Evolutionary conservation across 495 filamentous ascomycete species (phyloP).

Genomic region (Penicillium pulvis): DNA sequence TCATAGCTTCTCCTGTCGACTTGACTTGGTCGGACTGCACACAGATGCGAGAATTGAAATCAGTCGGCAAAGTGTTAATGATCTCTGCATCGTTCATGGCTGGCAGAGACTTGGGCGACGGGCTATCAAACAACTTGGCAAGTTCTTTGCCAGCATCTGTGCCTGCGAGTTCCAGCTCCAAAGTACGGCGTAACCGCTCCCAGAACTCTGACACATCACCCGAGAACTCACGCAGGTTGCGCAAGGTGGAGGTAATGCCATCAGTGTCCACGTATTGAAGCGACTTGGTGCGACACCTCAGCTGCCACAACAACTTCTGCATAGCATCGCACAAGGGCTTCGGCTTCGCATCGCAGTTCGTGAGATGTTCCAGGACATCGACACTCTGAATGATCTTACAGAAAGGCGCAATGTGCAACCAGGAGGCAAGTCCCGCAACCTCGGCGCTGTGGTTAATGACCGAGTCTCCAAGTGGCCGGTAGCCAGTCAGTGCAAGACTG

Average conservation of each 20-base stretch:
- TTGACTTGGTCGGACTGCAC: slow-evolving; percentile 39
- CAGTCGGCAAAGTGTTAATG: slow-evolving; percentile 38
- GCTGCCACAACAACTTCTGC: slow-evolving; percentile 48
- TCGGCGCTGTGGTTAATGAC: slow-evolving; percentile 52
- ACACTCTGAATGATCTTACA: slow-evolving; percentile 55
- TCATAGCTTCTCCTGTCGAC: slow-evolving; percentile 36
- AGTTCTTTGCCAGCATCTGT: slow-evolving; percentile 44
- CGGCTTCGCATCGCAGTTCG: slow-evolving; percentile 49
- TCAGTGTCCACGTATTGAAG: slow-evolving; percentile 49
- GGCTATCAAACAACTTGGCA: slow-evolving; percentile 50
- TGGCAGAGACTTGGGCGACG: slow-evolving; percentile 14
- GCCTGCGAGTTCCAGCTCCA: slow-evolving; percentile 54
- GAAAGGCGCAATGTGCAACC: slow-evolving; percentile 62
- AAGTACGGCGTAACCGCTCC: slow-evolving; percentile 54
- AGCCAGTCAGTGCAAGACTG: slow-evolving; percentile 63
- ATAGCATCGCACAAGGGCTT: slow-evolving; percentile 54
- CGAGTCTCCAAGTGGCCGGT: slow-evolving; percentile 53
- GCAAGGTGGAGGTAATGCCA: slow-evolving; percentile 42
- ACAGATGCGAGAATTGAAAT: slow-evolving; percentile 44
- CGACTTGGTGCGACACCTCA: slow-evolving; percentile 38
- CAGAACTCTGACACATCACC: slow-evolving; percentile 54
- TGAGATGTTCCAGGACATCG: slow-evolving; percentile 51
- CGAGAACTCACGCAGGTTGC: slow-evolving; percentile 47
- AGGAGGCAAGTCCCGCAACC: slow-evolving; percentile 56
- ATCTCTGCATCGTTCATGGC: slow-evolving; percentile 3